A percentile compares a stretch with the other conserved stretches of the same genome.
Conservation (phyloP, 768 basidiomycete genomes). For the Imleria badia region DNA sequence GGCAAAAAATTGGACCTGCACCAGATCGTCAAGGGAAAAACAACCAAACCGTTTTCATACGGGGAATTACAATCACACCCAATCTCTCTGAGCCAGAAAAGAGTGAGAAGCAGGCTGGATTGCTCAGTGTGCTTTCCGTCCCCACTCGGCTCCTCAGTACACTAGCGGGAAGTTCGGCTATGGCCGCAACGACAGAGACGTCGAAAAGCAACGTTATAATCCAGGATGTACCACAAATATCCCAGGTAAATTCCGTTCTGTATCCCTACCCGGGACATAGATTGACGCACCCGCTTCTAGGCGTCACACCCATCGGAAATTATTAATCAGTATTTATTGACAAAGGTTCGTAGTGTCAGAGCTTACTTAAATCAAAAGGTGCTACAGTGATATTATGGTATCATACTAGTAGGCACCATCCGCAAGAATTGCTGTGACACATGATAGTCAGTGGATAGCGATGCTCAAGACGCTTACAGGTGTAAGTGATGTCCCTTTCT, state of each 20-base stretch:
- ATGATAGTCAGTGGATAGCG: not conserved
- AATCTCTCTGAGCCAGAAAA: not conserved
- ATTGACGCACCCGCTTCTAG: not conserved
- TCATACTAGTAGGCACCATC: not conserved
- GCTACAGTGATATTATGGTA: too few species aligned
- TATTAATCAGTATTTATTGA: not conserved
- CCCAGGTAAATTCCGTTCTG: not conserved
- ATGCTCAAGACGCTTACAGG: not conserved
- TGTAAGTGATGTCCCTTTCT: not conserved
- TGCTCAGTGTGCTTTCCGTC: not conserved
- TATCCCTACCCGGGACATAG: not conserved
- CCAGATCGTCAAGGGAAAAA: not conserved
- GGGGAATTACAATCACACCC: not conserved
- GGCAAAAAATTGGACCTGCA: not conserved
- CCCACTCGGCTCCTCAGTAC: not conserved
- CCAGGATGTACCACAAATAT: not conserved
- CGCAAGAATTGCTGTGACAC: not conserved
- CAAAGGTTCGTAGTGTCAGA: not conserved
- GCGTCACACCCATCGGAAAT: not conserved
- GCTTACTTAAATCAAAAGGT: not conserved
- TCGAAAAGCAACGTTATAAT: not conserved
- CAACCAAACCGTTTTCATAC: not conserved
- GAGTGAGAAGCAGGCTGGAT: not conserved
- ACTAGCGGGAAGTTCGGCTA: not conserved
- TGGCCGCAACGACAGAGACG: not conserved